A percentile compares a stretch with the other conserved stretches of the same genome.
Evolutionary conservation across 331 rosid genomes (phyloP).

Genomic region (Erythrophleum ivorense): DNA sequence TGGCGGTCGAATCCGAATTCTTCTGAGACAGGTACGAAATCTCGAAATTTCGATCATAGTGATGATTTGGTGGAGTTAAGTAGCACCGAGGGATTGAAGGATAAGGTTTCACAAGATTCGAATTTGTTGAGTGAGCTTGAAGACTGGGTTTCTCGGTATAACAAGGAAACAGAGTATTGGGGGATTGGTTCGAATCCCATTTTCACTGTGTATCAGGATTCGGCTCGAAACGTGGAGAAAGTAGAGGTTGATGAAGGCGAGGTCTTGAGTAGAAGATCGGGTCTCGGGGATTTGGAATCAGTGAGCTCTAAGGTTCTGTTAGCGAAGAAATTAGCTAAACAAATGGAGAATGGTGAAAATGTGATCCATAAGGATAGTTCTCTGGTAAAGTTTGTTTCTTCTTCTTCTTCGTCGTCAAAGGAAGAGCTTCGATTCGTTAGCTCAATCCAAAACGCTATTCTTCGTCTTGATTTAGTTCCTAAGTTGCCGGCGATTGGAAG

Average conservation of each 20-base stretch:
- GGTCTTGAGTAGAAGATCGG: slow-evolving; percentile 58
- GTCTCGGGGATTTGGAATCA: slow-evolving; percentile 48
- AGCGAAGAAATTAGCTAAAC: slow-evolving; percentile 65
- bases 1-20: too few relatives aligned
- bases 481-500: too few relatives aligned
- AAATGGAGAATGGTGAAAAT: slow-evolving; percentile 71
- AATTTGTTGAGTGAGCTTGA: slow-evolving; percentile 64
- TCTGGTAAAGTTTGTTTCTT: slow-evolving; percentile 66
- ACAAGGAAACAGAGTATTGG: slow-evolving; percentile 74
- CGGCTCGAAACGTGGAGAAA: slow-evolving; percentile 54
- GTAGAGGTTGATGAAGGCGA: slow-evolving; percentile 70
- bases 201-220: slow-evolving; percentile 65
- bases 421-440: too few relatives aligned
- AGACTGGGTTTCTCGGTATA: slow-evolving; percentile 74
- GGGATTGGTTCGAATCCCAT: slow-evolving; percentile 75
- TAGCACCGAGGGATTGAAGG: too few relatives aligned
- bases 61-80: too few relatives aligned
- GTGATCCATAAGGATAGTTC: slow-evolving; percentile 80
- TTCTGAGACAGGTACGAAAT: too few relatives aligned
- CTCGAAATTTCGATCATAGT: too few relatives aligned
- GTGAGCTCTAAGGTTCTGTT: slow-evolving; percentile 50
- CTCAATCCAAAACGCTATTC: too few relatives aligned
- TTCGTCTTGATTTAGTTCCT: too few relatives aligned
- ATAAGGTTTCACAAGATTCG: too few relatives aligned
- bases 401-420: too few relatives aligned